These are phyloP conservation scores for Talaromyces sp. DNA, from an alignment of 2,329 filamentous ascomycete species.

Conservation along the genomic window DNA sequence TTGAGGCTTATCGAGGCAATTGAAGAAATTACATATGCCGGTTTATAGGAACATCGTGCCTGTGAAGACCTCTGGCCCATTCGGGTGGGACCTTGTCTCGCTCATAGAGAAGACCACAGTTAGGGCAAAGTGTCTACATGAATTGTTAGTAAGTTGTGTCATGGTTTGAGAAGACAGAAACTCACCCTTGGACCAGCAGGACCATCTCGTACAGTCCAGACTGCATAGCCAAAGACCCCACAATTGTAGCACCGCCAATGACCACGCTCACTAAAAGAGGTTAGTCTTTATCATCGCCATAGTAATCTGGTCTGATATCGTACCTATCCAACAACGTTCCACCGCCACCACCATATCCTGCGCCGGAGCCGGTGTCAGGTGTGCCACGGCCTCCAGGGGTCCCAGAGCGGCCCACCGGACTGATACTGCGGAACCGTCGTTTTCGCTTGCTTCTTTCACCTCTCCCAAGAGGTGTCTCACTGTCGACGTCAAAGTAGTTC, in stretches of 20 bases:
- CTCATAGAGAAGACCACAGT: slow-evolving; percentile 87
- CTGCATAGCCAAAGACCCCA: slow-evolving; percentile 78
- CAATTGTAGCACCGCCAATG: slow-evolving; percentile 90
- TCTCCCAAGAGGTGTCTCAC: slow-evolving; percentile 81
- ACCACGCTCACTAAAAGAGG: slow-evolving; percentile 61
- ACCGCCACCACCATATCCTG: slow-evolving; percentile 67
- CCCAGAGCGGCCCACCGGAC: slow-evolving; percentile 68
- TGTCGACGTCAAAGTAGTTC: slow-evolving; percentile 60
- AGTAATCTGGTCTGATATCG: neutral
- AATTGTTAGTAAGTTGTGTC: slow-evolving; percentile 17
- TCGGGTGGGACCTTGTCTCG: slow-evolving; percentile 79
- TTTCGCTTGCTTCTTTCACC: slow-evolving; percentile 96
- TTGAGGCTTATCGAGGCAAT: neutral
- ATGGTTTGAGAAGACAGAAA: slow-evolving; percentile 23
- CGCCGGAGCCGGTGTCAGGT: slow-evolving; percentile 63
- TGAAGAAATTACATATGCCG: slow-evolving; percentile 23
- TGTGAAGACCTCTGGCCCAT: slow-evolving; percentile 71
- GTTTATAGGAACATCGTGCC: slow-evolving; percentile 41
- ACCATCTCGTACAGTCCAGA: slow-evolving; percentile 94
- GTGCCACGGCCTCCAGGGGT: slow-evolving; percentile 74
- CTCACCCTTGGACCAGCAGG: slow-evolving; percentile 79
- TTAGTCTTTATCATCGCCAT: neutral
- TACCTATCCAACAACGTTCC: slow-evolving; percentile 65
- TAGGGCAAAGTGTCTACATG: slow-evolving; percentile 78
- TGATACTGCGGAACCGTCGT: slow-evolving; percentile 83